Percentiles rank a stretch among this genome's conserved stretches.
Evolutionary conservation across 2,329 filamentous ascomycete genomes (phyloP).

Genomic region (Rhinocladiella similis): DNA sequence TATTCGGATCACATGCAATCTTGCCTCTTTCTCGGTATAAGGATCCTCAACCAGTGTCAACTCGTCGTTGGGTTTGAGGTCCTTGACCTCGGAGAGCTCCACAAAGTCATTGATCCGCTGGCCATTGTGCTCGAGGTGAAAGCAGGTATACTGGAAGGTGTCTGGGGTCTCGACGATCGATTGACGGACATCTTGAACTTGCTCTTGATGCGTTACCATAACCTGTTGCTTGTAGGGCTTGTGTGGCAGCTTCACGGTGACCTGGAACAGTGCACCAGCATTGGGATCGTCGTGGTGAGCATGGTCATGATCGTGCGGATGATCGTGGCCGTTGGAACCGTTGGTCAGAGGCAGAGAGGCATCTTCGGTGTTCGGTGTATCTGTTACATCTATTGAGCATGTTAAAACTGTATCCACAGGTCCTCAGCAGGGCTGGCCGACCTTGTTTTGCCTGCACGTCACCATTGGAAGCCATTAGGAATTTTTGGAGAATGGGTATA

Average conservation of each 20-base stretch:
- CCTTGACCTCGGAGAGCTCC: conserved; percentile 84
- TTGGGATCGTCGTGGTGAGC: conserved; percentile 25
- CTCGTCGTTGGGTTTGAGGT: conserved; percentile 73
- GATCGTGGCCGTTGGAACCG: conserved; percentile 24
- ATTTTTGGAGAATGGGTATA: conserved; percentile 14
- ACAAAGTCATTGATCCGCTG: conserved; percentile 93
- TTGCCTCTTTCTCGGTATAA: conserved; percentile 97
- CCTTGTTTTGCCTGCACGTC: conserved; percentile 29
- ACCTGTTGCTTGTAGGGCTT: conserved; percentile 77
- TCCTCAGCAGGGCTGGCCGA: conserved; percentile 7
- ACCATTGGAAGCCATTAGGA: conserved; percentile 29
- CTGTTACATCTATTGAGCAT: conserved; percentile 14
- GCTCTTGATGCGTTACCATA: conserved; percentile 90
- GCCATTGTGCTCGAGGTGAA: conserved; percentile 90
- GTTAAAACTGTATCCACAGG: conserved; percentile 1
- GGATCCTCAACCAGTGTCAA: conserved; percentile 86
- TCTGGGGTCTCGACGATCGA: conserved; percentile 90
- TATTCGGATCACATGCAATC: conserved; percentile 88
- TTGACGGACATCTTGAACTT: conserved; percentile 95
- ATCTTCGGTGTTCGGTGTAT: conserved; percentile 6
- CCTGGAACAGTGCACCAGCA: conserved; percentile 60
- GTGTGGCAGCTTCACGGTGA: conserved; percentile 81
- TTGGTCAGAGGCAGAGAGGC: conserved; percentile 14
- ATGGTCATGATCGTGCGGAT: conserved; percentile 27
- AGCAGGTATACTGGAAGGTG: conserved; percentile 97